Base-by-base conservation (phyloP, 257 asterid genomes). In the Salvia splendens region DNA sequence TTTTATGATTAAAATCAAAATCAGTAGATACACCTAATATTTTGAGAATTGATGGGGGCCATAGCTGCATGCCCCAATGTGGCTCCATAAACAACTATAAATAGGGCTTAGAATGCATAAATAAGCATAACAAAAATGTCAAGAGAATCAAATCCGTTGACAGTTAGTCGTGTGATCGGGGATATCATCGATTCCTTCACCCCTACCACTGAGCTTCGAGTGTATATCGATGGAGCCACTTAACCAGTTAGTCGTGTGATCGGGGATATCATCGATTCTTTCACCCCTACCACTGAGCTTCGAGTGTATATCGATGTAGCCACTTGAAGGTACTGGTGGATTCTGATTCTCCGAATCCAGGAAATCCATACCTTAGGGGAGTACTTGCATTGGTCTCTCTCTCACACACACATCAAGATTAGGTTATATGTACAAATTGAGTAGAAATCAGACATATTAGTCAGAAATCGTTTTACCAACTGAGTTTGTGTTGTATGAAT, bases 281-380 rank as follows among this genome's bases (percentile, higher is more conserved):
- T 76, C 49, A 65, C 73, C 4, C 24, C 61, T 46, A 65, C 76
- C 10, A 55, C 65, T 1, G 75, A 72, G 50, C 56, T 77, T 28
- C 78, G 72, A 16, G 75, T 72, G 0, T 5, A 4, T 0, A 43
- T 28, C 3, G 78, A 72, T 3, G 81, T 75, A 12, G 11, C 12
- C 73, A n/a, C n/a, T n/a, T 53, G 61, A 35, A 79, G 84, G 62
- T 70, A 35, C 36, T 76, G 78, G 84, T 83, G 64, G 88, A 83
- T 73, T 81, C 80, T 30, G 88, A 83, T 70, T 72, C 82, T 59
- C 88, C 88, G 48, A 83, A 68, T 12, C 88, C 88, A 2, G 78
- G 82, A 52, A 52, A 83, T 38, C 85, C 88, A 10, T 51, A 51
- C 42, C 64, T 70, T 12, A 62, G 20, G 20, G 70, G 88, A 80